Percentiles rank a stretch among this genome's conserved stretches.
Evolutionary conservation across 2,329 filamentous ascomycete species (phyloP).

Genomic region (Trichophyton equinum): DNA sequence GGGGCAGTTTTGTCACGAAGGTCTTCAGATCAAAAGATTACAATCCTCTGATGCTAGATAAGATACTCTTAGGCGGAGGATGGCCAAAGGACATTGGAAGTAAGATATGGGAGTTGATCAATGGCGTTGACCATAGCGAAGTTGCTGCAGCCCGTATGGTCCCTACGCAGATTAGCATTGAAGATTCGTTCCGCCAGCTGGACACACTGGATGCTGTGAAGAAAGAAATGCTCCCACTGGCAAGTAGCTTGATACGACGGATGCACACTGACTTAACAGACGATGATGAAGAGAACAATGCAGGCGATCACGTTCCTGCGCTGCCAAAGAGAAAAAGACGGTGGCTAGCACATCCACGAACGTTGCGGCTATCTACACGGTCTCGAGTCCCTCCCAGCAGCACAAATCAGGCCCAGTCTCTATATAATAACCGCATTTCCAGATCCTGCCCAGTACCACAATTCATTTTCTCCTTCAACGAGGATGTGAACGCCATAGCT

Average conservation of each 20-base stretch:
- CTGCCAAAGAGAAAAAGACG: conserved; percentile 16
- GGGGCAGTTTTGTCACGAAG: too few relatives aligned
- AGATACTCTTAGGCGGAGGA: conserved; percentile 57
- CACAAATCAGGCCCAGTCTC: conserved; percentile 31
- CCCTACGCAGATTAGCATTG: conserved; percentile 83
- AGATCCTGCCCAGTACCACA: conserved; percentile 60
- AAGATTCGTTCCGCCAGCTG: conserved; percentile 74
- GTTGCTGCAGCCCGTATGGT: conserved; percentile 60
- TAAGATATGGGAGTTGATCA: conserved; percentile 64
- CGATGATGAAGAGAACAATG: conserved; percentile 1
- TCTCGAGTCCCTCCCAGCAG: conserved; percentile 43
- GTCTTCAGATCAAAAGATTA: too few relatives aligned
- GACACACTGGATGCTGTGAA: conserved; percentile 51
- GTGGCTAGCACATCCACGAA: conserved; percentile 74
- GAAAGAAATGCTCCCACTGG: conserved; percentile 56
- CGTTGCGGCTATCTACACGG: conserved; percentile 66
- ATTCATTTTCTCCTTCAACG: conserved; percentile 56
- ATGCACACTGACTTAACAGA: conserved; percentile 67
- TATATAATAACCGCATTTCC: conserved; percentile 58
- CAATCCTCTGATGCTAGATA: conserved; percentile 54
- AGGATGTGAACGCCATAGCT: conserved; percentile 47
- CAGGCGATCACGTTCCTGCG: neutral
- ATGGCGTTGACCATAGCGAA: conserved; percentile 64
- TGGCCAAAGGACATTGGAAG: conserved; percentile 57
- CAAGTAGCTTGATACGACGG: conserved; percentile 57